These are phyloP conservation scores for Arctium minus DNA, from an alignment of 129 eudicot species.

Conservation along the genomic window DNA sequence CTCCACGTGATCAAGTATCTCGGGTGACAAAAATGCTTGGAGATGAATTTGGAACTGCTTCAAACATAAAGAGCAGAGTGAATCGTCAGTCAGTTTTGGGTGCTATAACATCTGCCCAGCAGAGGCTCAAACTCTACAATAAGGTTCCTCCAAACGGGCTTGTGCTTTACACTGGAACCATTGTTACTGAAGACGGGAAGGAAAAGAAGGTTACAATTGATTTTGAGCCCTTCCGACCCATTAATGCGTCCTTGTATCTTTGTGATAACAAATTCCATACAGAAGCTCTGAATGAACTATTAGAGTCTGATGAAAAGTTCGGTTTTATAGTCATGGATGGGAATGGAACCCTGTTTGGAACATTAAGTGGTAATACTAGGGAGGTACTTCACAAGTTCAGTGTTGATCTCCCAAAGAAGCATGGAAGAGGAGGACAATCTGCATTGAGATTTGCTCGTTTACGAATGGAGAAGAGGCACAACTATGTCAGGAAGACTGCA, in stretches of 20 bases:
- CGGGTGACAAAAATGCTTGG: slow-evolving; percentile 24
- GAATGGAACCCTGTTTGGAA: slow-evolving; percentile 21
- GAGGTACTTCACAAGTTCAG: slow-evolving; percentile 19
- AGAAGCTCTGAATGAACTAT: slow-evolving; percentile 18
- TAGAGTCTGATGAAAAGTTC: slow-evolving; percentile 23
- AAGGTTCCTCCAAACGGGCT: slow-evolving; percentile 21
- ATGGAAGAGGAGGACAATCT: slow-evolving; percentile 24
- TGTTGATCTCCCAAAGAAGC: slow-evolving; percentile 20
- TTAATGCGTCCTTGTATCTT: slow-evolving; percentile 18
- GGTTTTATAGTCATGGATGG: slow-evolving; percentile 27
- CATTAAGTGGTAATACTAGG: slow-evolving; percentile 19
- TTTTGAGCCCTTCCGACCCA: slow-evolving; percentile 22
- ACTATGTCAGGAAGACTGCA: slow-evolving; percentile 9
- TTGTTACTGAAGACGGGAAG: slow-evolving; percentile 22
- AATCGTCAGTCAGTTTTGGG: slow-evolving; percentile 19
- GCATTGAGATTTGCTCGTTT: slow-evolving; percentile 22
- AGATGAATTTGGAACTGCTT: slow-evolving; percentile 13
- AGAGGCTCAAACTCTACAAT: slow-evolving; percentile 19
- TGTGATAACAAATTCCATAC: slow-evolving; percentile 26
- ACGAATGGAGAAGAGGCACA: slow-evolving; percentile 22
- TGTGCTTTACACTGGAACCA: slow-evolving; percentile 21
- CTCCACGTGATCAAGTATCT: slow-evolving; percentile 21
- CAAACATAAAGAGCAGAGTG: slow-evolving; percentile 22
- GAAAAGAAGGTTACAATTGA: slow-evolving; percentile 21
- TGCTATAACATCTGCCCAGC: slow-evolving; percentile 19